These are phyloP conservation scores for Colletotrichum destructivum DNA, from an alignment of 2,329 filamentous ascomycete genomes.

Conservation along the genomic window DNA sequence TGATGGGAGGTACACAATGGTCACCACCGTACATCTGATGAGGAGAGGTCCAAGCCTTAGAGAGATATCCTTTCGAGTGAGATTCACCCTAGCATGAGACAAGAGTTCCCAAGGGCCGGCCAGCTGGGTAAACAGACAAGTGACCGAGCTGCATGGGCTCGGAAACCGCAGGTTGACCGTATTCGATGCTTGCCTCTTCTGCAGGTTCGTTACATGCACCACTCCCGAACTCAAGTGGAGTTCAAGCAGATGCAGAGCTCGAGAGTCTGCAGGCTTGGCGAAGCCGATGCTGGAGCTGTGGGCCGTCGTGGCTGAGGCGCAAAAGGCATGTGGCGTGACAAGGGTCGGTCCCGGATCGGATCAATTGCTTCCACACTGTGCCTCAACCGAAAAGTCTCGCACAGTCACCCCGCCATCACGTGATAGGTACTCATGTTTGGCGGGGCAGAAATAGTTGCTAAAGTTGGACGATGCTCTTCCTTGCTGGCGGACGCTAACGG, in stretches of 20 bases:
- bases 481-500: slow-evolving; percentile 25
- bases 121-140: background rate
- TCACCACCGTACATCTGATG: slow-evolving; percentile 6
- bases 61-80: background rate
- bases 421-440: slow-evolving; percentile 12
- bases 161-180: slow-evolving; percentile 1
- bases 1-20: slow-evolving; percentile 1
- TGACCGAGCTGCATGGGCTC: slow-evolving; percentile 5
- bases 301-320: background rate
- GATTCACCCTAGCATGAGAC: background rate
- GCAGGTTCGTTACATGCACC: slow-evolving; percentile 1
- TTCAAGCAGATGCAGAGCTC: slow-evolving; percentile 10
- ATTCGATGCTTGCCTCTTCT: background rate
- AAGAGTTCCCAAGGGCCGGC: background rate
- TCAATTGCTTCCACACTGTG: slow-evolving; percentile 16
- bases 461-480: slow-evolving; percentile 26
- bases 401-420: slow-evolving; percentile 42
- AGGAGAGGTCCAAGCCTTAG: slow-evolving; percentile 9
- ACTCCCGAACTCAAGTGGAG: background rate
- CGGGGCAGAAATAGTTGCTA: slow-evolving; percentile 25
- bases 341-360: background rate
- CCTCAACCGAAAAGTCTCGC: background rate
- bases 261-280: slow-evolving; percentile 3
- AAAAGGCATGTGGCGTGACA: background rate
- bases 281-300: background rate